phyloP scores from a whole-genome alignment of 2,329 filamentous ascomycete genomes.

The Fusarium sp. region DNA sequence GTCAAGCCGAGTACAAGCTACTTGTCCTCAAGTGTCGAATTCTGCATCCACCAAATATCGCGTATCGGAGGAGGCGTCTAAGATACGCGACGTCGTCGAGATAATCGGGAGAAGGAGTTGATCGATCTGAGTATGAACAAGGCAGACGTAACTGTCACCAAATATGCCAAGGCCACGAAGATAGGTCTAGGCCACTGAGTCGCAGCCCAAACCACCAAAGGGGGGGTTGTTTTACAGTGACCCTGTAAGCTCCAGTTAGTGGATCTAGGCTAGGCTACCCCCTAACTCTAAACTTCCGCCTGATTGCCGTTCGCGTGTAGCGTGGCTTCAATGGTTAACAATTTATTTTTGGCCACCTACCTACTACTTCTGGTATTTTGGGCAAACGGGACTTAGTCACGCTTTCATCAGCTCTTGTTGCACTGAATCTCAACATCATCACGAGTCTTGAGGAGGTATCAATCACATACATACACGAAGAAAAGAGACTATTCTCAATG shows the following conservation, averaged over 20 bases:
- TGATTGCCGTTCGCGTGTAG: slow-evolving; percentile 42
- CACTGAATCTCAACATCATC: slow-evolving; percentile 17
- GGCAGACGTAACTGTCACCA: slow-evolving; percentile 40
- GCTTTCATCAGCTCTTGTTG: background rate
- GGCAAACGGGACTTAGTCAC: slow-evolving; percentile 40
- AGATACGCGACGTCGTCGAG: slow-evolving; percentile 23
- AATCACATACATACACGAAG: background rate
- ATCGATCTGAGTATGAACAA: slow-evolving; percentile 28
- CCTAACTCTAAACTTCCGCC: slow-evolving; percentile 42
- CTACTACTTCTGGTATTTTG: background rate
- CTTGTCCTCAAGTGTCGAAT: slow-evolving; percentile 29
- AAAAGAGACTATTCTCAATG: background rate
- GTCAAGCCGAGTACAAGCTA: slow-evolving; percentile 21
- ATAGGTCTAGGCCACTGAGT: slow-evolving; percentile 30
- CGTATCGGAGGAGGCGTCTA: slow-evolving; percentile 23
- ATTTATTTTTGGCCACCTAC: slow-evolving; percentile 29
- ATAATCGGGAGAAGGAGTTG: slow-evolving; percentile 33
- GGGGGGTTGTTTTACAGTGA: slow-evolving; percentile 14
- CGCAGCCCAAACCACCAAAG: slow-evolving; percentile 11
- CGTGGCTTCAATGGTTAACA: slow-evolving; percentile 43
- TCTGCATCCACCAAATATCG: slow-evolving; percentile 34
- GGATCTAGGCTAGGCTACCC: slow-evolving; percentile 6
- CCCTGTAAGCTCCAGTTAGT: slow-evolving; percentile 23
- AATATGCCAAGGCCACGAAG: slow-evolving; percentile 44
- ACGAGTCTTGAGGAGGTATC: background rate